Evolutionary conservation across 768 basidiomycete genomes (phyloP).

Genomic region (Auricularia sp.): DNA sequence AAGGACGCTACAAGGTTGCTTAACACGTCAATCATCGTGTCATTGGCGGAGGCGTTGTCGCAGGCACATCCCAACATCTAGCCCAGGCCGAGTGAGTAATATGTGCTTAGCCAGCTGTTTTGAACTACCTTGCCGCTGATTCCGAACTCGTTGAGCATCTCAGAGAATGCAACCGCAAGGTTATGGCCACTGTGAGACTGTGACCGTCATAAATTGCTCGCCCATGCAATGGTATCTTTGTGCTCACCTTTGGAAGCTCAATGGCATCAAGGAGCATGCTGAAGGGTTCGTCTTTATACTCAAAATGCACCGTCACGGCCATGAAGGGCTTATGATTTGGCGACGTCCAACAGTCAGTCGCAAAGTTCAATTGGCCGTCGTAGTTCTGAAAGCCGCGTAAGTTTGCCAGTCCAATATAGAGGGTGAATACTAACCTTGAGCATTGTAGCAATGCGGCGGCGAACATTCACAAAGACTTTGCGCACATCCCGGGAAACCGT

Average conservation of each 20-base stretch:
- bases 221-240: no score
- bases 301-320: slow-evolving; percentile 25
- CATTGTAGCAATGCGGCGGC: slow-evolving; percentile 19
- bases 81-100: no score
- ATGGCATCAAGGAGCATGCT: slow-evolving; percentile 18
- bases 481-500: slow-evolving; percentile 27
- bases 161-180: no score
- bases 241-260: no score
- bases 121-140: no score
- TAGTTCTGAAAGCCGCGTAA: slow-evolving; percentile 16
- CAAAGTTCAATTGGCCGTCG: slow-evolving; percentile 23
- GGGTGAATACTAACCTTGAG: slow-evolving; percentile 14
- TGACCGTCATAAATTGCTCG: no score
- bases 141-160: no score
- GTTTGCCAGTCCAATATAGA: no score
- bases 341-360: slow-evolving; percentile 30
- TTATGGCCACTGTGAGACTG: no score
- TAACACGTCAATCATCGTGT: slow-evolving; percentile 5
- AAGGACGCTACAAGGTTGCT: slow-evolving; percentile 12
- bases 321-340: slow-evolving; percentile 27
- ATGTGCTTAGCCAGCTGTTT: not conserved
- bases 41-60: slow-evolving; percentile 8
- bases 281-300: slow-evolving; percentile 19
- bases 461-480: slow-evolving; percentile 17
- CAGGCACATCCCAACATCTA: slow-evolving; percentile 7